Evolutionary conservation across 352 stramenopile genomes (phyloP), one percentile per base, ranked within the genome.

Genomic region (Pythium angustatum): DNA sequence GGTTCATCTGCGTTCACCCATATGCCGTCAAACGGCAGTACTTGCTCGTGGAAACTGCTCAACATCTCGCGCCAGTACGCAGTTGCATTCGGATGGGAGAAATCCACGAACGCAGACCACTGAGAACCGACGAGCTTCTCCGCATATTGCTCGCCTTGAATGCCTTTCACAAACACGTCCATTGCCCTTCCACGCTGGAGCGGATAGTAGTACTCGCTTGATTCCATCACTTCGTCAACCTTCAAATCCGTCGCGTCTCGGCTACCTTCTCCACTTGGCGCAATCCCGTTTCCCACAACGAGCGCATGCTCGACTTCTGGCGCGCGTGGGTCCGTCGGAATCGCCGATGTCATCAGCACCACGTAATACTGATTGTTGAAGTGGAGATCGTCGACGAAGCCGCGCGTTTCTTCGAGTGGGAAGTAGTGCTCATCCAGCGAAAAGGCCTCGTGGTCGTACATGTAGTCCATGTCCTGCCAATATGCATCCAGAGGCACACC

Each of bases 1-100:
- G 84, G 81, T 30, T 96, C 88, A 58, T 96, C 93, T 62, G 77
- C 83, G 40, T 96, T 80, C 8, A 97, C 69, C 89, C 88, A 97
- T 28, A 96, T 61, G 0, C 89, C 88, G 53, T 96, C 88, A 11
- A 90, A 94, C 15, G 74, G 71, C 21, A 90, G 62, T 17, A 88
- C 47, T 41, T 78, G 71, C 14, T 85, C 64, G 60, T 92, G 74
- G 28, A 93, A 94, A 4, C 58, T 68, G 0, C 67, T 47, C 3
- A 96, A 62, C 55, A 93, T 80, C n/a, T 89, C 69, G 3, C 70
- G 61, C 83, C 88, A 96, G 44, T 79, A 97, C 1, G 40, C 41
- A 9, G 74, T 78, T 34, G 89, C 76, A 47, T 90, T 76, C 3
- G 89, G 87, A 30, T 96, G 79, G 38, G 92, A 91, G 40, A 96